Base-by-base conservation (phyloP, 2,329 filamentous ascomycete species). In the Zalaria sp. region DNA sequence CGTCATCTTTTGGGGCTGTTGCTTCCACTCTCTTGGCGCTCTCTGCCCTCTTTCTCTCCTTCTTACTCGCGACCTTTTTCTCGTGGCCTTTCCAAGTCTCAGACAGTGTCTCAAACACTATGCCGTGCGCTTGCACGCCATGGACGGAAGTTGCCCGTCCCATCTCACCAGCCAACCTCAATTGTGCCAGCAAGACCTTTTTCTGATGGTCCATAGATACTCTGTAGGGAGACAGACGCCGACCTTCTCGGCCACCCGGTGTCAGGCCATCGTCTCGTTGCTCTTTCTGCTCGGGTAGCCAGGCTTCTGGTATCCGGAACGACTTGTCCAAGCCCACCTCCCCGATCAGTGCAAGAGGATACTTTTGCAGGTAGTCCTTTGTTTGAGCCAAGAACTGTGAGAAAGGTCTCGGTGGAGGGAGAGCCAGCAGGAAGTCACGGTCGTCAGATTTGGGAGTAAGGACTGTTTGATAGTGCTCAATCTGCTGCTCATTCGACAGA, bases 301-400 rank as follows among this genome's bases (percentile, higher is more conserved):
- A 77, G 10, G 69, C 61, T 49, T 72, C 66, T 0, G 84, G 84
- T 25, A 91, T 72, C 8, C 83, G 77, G 53, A 88, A 89, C 6
- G 74, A 73, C 51, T 81, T 83, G 60, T 91, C 84, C 10, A 91
- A 59, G 1, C 84, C 84, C 27, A 88, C 72, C 60, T 91, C 84
- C 11, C 84, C 84, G 2, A 91, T 67, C 1, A 89, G 68, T 2
- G 83, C 81, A 4, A 69, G 53, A 2, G 79, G 80, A 40, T 79
- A 69, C 3, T 64, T 60, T 10, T 66, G 53, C 1, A 89, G 68
- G 25, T 73, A 68, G 3, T 50, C 47, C 6, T 69, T 68, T 0
- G 78, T 81, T 47, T 77, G 65, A 1, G 58, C 49, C 3, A 84
- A 55, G 49, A 80, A 77, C 5, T 62, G 47, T 1, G 72, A 77